phyloP scores from a whole-genome alignment of 2,329 filamentous ascomycete species.

The Corinectria fuckeliana region DNA sequence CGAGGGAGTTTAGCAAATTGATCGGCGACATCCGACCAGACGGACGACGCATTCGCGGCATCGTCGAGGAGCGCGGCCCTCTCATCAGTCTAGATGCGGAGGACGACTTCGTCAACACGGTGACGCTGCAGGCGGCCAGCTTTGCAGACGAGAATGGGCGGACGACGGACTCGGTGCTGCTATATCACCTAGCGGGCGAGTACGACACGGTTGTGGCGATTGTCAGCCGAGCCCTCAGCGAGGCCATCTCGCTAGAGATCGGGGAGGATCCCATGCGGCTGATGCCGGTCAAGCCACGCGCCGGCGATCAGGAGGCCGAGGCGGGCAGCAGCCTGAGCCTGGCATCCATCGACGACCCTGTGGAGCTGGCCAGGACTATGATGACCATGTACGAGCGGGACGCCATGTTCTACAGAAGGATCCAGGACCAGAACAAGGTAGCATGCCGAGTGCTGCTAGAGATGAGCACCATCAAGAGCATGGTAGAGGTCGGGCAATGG shows the following conservation, averaged over 20 bases:
- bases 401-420: conserved; percentile 65
- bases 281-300: conserved; percentile 79
- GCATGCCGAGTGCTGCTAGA: conserved; percentile 64
- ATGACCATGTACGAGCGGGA: conserved; percentile 68
- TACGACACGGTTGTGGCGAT: conserved; percentile 94
- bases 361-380: conserved; percentile 66
- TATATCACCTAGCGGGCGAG: conserved; percentile 94
- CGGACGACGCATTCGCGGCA: conserved; percentile 82
- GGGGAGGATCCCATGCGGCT: conserved; percentile 81
- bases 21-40: conserved; percentile 90
- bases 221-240: conserved; percentile 87
- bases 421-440: conserved; percentile 62
- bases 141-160: conserved; percentile 94
- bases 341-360: conserved; percentile 65
- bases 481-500: conserved; percentile 63
- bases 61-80: conserved; percentile 83
- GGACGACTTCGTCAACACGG: conserved; percentile 86
- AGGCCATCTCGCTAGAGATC: conserved; percentile 85
- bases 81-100: conserved; percentile 83
- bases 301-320: conserved; percentile 48
- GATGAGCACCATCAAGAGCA: conserved; percentile 66
- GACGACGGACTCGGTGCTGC: conserved; percentile 88
- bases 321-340: conserved; percentile 65
- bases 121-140: conserved; percentile 89
- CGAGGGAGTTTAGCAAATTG: conserved; percentile 90